A percentile compares a stretch with the other conserved stretches of the same genome.
These are phyloP conservation scores for Sarocladium oryzae DNA, from an alignment of 2,329 filamentous ascomycete genomes.

Conservation along the genomic window DNA sequence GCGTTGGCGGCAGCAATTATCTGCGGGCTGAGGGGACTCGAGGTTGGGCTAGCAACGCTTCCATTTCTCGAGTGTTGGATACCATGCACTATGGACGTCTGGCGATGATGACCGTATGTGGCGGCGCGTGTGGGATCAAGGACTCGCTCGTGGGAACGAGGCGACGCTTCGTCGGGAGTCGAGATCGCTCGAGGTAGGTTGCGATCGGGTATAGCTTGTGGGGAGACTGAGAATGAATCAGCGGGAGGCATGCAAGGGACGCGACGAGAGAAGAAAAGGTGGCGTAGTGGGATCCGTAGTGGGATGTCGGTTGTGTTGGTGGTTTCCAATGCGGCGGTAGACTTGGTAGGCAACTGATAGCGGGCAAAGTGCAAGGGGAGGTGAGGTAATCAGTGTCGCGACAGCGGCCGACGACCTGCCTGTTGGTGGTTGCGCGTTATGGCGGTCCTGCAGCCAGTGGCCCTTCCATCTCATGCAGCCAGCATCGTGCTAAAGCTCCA, in stretches of 20 bases:
- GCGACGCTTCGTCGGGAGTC: constrained; percentile 34
- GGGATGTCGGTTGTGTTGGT: constrained; percentile 1
- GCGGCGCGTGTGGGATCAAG: constrained; percentile 45
- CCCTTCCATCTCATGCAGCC: no score
- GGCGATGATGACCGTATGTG: constrained; percentile 79
- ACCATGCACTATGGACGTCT: constrained; percentile 96
- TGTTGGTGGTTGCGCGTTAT: no score
- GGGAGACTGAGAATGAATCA: constrained; percentile 40
- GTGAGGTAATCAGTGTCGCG: neutral
- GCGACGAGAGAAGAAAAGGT: neutral
- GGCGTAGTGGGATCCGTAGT: constrained; percentile 8
- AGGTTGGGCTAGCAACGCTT: constrained; percentile 72
- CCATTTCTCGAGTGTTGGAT: constrained; percentile 89
- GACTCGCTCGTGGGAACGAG: constrained; percentile 45
- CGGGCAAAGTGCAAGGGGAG: neutral
- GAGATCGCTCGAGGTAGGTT: constrained; percentile 41
- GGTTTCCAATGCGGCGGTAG: no score
- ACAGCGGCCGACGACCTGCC: neutral
- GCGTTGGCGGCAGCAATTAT: constrained; percentile 61
- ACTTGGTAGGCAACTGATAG: no score
- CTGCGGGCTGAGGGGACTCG: constrained; percentile 82
- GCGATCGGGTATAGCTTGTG: constrained; percentile 53
- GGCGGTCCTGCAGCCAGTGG: no score
- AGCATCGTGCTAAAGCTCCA: no score
- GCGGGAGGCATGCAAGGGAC: constrained; percentile 7